Base-by-base conservation (phyloP, 2,329 filamentous ascomycete genomes). In the Penicillium polonicum region DNA sequence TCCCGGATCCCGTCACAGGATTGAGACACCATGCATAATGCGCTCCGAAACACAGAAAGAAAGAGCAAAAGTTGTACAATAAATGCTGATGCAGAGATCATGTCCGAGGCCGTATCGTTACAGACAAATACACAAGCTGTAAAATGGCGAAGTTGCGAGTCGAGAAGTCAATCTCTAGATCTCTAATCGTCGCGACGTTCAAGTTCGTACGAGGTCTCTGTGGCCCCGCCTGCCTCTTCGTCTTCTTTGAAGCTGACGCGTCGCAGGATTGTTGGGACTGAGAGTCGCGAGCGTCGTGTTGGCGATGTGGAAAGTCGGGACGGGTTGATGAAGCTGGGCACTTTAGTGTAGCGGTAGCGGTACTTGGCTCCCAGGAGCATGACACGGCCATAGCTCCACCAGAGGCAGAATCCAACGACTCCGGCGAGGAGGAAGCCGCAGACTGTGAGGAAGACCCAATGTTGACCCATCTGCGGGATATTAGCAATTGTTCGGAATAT, bases 391-490 rank as follows among this genome's bases (percentile, higher is more conserved):
- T 83, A 84, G 25, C 76, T 70, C 75, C 76, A 81, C 79, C 80
- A 84, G 54, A 79, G 69, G 39, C 74, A 67, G 57, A 80, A 73
- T 17, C 82, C 77, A 21, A 82, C 72, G 25, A 78, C 66, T 42
- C 76, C 76, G 27, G 79, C 82, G 13, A 82, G 61, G 38, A 79
- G 58, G 67, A 83, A 83, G 23, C 82, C 82, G 25, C 78, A 65
- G 23, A 81, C 70, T 3, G 82, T 84, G 17, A 85, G 75, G 55
- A 84, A 73, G 59, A 83, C 65, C 82, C 82, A 85, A 65, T 85
- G 80, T 60, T 78, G 77, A 25, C 80, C 81, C 79, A 85, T 83
- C 79, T 78, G 58, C 4, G 36, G 44, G 8, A 48, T 15, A 19
- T 60, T 38, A 55, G 54, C 19, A 49, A 49, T 50, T 48, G 36